Conservation (phyloP, 108 stramenopile genomes). For the Asterionellopsis glacialis region DNA sequence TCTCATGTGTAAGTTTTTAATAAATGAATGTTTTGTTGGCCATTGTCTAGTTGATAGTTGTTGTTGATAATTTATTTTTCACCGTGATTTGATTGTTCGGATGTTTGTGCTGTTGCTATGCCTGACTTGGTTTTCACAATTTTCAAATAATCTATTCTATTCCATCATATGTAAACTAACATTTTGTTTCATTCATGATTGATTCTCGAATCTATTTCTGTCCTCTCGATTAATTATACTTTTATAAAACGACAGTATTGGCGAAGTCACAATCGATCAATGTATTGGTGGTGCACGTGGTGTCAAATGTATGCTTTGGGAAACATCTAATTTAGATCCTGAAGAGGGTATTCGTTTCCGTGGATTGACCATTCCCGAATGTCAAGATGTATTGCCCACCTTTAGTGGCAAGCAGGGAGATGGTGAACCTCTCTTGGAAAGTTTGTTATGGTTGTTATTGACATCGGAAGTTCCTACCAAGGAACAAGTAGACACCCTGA, state of each 20-base stretch:
- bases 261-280: constrained; percentile 95
- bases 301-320: constrained; percentile 99
- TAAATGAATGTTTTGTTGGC: too few species aligned
- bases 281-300: constrained; percentile 96
- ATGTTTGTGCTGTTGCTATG: too few species aligned
- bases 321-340: constrained; percentile 97
- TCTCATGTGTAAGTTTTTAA: constrained; percentile 68
- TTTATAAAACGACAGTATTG: constrained; percentile 46
- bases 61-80: too few species aligned
- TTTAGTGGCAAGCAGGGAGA: constrained; percentile 87
- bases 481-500: constrained; percentile 93
- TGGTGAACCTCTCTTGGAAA: constrained; percentile 96
- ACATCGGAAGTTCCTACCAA: constrained; percentile 97
- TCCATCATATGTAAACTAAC: too few species aligned
- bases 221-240: not conserved
- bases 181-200: too few species aligned
- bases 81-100: too few species aligned
- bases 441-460: constrained; percentile 94
- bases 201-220: too few species aligned
- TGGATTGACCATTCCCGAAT: constrained; percentile 97
- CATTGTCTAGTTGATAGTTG: too few species aligned
- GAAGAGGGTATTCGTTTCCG: constrained; percentile 99
- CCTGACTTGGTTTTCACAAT: too few species aligned
- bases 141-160: too few species aligned
- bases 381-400: constrained; percentile 94